phyloP scores from a whole-genome alignment of 768 basidiomycete genomes.

The Pleurotus djamor region DNA sequence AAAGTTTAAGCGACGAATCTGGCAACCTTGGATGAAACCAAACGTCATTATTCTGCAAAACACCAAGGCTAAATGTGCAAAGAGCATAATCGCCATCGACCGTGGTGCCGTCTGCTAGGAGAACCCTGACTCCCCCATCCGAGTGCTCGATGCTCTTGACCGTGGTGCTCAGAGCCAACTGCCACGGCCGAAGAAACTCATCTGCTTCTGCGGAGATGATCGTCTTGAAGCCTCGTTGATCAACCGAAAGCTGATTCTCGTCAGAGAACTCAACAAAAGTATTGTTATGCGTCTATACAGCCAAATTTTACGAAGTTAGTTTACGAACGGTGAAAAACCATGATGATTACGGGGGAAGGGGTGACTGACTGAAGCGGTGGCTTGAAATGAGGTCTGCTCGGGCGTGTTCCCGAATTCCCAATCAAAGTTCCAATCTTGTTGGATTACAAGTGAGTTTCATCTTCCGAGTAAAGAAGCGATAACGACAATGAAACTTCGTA shows the following conservation, averaged over 20 bases:
- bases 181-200: conserved; percentile 45
- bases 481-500: too few relatives aligned
- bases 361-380: conserved; percentile 53
- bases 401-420: conserved; percentile 36
- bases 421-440: conserved; percentile 2
- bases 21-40: conserved; percentile 54
- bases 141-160: conserved; percentile 47
- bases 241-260: conserved; percentile 50
- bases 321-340: too few relatives aligned
- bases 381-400: conserved; percentile 60
- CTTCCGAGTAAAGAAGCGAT: too few relatives aligned
- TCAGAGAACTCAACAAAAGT: conserved; percentile 60
- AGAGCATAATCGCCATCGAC: conserved; percentile 57
- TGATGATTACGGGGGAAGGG: not conserved
- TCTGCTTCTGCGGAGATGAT: conserved; percentile 58
- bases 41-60: conserved; percentile 64
- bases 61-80: conserved; percentile 69
- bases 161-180: conserved; percentile 49
- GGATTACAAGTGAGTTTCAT: too few relatives aligned
- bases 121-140: conserved; percentile 42
- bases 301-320: too few relatives aligned
- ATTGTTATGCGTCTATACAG: conserved; percentile 56
- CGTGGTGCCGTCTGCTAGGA: conserved; percentile 36
- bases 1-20: conserved; percentile 16
- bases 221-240: conserved; percentile 61